Base-by-base conservation (phyloP, 768 basidiomycete species). In the Xerocomus brunneocitrinus region DNA sequence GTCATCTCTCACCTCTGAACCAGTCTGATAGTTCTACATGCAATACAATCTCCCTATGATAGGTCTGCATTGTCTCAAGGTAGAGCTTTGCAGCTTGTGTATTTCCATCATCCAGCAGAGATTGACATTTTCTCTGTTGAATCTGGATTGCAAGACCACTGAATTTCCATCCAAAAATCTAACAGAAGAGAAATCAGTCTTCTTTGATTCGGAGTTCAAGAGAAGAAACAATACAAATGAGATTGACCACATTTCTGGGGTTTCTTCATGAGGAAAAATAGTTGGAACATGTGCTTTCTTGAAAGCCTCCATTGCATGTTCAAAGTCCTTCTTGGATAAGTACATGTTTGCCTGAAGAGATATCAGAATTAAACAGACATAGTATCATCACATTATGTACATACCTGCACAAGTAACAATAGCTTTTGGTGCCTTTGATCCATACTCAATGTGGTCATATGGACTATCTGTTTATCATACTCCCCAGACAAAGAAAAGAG, bases 121-220 rank as follows among this genome's bases (percentile, higher is more conserved):
- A 47, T 24, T 57, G 40, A 28, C 56, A 61, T 40, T 54, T 61
- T 34, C 2, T 35, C 47, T 61, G 55, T 19, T 61, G 60, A 10
- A 61, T 55, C 36, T 54, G 50, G 38, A 61, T 45, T 3, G 44
- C 47, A 14, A 61, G 53, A 13, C 56, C 59, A 47, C 47, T 61
- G n/a, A 61, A 61, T 9, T 61, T 61, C 60, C 60, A 61, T 22
- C 60, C 60, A 31, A 61, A 61, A 10, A 61, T 47, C 60, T 61
- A 50, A n/a, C 4, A 27, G 9, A 9, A 0, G 5, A 31, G 19
- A 19, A 13, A 28, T 61, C 22, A 60, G 47, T 14, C 13, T 5
- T 35, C 34, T 9, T 22, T n/a, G 4, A 5, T 42, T 24, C 24
- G 19, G 31, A 3, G 6, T 32, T 13, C 4, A 4, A 22, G 2